These are phyloP conservation scores for Aspergillus sp. DNA, from an alignment of 2,329 filamentous ascomycete species.

Conservation along the genomic window DNA sequence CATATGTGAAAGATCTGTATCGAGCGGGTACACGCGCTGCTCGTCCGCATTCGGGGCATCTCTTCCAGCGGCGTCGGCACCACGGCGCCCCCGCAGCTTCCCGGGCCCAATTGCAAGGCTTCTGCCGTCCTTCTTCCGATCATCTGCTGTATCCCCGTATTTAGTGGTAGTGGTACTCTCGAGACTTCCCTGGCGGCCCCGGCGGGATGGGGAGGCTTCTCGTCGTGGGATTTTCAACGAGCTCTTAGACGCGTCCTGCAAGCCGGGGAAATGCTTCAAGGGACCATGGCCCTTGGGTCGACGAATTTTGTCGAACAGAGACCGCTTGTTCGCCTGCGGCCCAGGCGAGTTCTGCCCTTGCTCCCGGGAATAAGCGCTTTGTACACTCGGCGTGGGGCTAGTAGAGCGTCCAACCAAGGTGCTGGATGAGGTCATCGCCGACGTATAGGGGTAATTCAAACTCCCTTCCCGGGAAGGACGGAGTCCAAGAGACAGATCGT, in stretches of 20 bases:
- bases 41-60: conserved; percentile 49
- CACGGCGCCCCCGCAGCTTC: conserved; percentile 35
- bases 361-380: conserved; percentile 58
- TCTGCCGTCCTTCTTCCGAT: conserved; percentile 41
- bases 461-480: conserved; percentile 52
- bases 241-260: conserved; percentile 28
- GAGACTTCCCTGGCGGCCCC: conserved; percentile 36
- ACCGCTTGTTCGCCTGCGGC: conserved; percentile 42
- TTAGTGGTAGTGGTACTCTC: conserved; percentile 28
- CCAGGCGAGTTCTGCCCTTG: conserved; percentile 42
- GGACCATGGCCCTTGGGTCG: conserved; percentile 46
- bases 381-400: conserved; percentile 77
- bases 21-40: conserved; percentile 69
- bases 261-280: conserved; percentile 31
- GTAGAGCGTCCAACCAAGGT: conserved; percentile 63
- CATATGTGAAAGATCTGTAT: conserved; percentile 88
- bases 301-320: conserved; percentile 55
- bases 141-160: conserved; percentile 31
- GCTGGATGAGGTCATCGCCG: conserved; percentile 51
- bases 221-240: conserved; percentile 27
- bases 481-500: conserved; percentile 63
- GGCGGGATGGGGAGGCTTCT: conserved; percentile 33
- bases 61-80: conserved; percentile 12
- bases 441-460: conserved; percentile 35
- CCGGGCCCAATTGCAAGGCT: conserved; percentile 31